These are phyloP conservation scores for Hydrangea macrophylla DNA, from an alignment of 148 eudicot genomes.

Conservation along the genomic window DNA sequence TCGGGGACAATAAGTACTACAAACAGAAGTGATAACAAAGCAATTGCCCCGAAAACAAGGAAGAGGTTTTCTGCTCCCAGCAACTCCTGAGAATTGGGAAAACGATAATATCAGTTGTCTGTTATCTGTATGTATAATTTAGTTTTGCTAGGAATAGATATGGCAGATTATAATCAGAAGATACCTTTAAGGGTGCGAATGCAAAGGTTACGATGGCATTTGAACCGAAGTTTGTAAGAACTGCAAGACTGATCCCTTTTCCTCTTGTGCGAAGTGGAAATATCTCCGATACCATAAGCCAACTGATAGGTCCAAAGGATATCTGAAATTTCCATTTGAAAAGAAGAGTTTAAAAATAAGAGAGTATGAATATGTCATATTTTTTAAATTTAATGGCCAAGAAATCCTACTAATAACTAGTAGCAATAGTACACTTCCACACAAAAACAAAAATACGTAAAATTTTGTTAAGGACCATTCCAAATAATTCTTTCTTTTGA, in stretches of 20 bases:
- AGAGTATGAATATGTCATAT: too few species aligned
- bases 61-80: slow-evolving; percentile 91
- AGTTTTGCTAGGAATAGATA: slow-evolving; percentile 1
- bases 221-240: slow-evolving; percentile 87
- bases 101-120: background rate
- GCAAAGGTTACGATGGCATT: slow-evolving; percentile 95
- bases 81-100: slow-evolving; percentile 56
- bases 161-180: background rate
- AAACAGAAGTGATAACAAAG: slow-evolving; percentile 69
- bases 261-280: slow-evolving; percentile 98
- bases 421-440: too few species aligned
- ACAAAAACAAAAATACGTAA: too few species aligned
- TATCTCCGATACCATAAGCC: slow-evolving; percentile 99
- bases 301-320: slow-evolving; percentile 97
- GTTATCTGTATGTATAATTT: background rate
- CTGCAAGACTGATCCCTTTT: slow-evolving; percentile 93
- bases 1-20: slow-evolving; percentile 67
- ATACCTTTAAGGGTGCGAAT: slow-evolving; percentile 88
- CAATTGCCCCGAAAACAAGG: slow-evolving; percentile 77
- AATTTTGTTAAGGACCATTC: too few species aligned
- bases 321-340: slow-evolving; percentile 42
- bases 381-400: too few species aligned
- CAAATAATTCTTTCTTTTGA: too few species aligned
- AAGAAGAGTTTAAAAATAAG: too few species aligned
- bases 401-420: too few species aligned